Evolutionary conservation across 768 basidiomycete genomes (phyloP), one percentile per base, ranked within the genome.

Genomic region (Auricularia sp.): DNA sequence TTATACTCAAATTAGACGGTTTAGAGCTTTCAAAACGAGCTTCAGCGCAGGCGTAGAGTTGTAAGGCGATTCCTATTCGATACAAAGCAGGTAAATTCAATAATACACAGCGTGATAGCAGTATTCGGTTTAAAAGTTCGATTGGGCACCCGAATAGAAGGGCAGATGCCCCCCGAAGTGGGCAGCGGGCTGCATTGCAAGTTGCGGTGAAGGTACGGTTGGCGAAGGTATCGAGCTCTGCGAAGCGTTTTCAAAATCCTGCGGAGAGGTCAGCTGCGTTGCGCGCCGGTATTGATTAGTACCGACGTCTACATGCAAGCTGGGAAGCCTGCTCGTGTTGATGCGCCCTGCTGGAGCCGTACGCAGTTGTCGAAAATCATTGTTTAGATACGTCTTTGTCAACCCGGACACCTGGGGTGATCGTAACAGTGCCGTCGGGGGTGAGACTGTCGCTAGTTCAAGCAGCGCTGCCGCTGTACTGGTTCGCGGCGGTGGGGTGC

Each of bases 271-370:
- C n/a, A 35, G 37, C 45, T 7, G 44, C 21, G 35, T 8, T 18
- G 36, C 18, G 37, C 18, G 71, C 64, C 39, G 39, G 13, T 42
- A 42, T 14, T 42, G 65, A 67, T 29, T 29, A 29, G 70, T 63
- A 80, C 85, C 73, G 75, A 86, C 85, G 72, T 86, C 85, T 63
- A 86, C 91, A 75, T 94, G 92, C 79, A 85, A 87, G 74, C 92
- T 93, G 10, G 92, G 92, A 56, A 93, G 78, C 70, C 92, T 80
- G 75, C 91, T 93, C 64, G 90, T 93, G 70, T 93, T 94, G 73
- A 90, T 83, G 69, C 89, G 83, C 68, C 87, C 83, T 10, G 84
- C 82, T 37, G 89, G 82, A 51, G 78, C 76, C 73, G 87, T 85
- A 61, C 91, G 78, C 68, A 91, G 77, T 71, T 89, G 83, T 63